Percentiles rank a stretch among this genome's conserved stretches.
Evolutionary conservation across 2,329 filamentous ascomycete species (phyloP).

Genomic region (Fusarium equiseti): DNA sequence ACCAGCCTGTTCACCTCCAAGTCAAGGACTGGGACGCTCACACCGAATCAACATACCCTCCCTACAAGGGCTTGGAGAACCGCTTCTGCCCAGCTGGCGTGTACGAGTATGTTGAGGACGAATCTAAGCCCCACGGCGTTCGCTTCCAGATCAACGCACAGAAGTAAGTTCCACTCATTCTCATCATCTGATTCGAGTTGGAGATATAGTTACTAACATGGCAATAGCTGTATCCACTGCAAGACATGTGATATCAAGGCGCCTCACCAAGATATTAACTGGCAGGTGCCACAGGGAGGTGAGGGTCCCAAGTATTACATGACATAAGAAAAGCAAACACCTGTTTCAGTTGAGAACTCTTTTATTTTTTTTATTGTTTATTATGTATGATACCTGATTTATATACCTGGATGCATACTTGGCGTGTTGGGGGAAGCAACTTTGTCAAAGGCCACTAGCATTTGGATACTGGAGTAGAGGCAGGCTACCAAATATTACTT

Average conservation of each 20-base stretch:
- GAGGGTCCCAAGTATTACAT: conserved; percentile 80
- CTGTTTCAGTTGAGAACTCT: conserved; percentile 1
- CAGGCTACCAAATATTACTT: conserved; percentile 17
- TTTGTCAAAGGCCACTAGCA: conserved; percentile 14
- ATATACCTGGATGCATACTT: conserved; percentile 42
- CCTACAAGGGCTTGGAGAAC: conserved; percentile 93
- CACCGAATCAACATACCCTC: conserved; percentile 83
- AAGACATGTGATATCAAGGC: conserved; percentile 99
- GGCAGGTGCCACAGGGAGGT: conserved; percentile 93
- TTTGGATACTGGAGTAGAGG: conserved; percentile 40
- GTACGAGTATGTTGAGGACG: conserved; percentile 97
- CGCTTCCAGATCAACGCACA: conserved; percentile 98
- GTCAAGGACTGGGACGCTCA: conserved; percentile 96
- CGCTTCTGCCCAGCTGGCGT: conserved; percentile 97
- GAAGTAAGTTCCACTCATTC: conserved; percentile 75
- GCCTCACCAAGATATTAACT: conserved; percentile 96
- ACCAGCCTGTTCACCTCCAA: conserved; percentile 95
- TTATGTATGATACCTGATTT: conserved; percentile 47
- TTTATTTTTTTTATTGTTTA: conserved; percentile 21
- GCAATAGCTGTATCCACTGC: conserved; percentile 91
- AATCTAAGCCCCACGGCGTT: conserved; percentile 86
- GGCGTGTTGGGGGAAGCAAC: conserved; percentile 35
- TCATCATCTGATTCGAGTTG: neutral
- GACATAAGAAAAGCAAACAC: conserved; percentile 57
- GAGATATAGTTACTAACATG: conserved; percentile 21